A percentile compares a stretch with the other conserved stretches of the same genome.
These are phyloP conservation scores for Drechmeria coniospora DNA, from an alignment of 2,329 filamentous ascomycete genomes.

Conservation along the genomic window DNA sequence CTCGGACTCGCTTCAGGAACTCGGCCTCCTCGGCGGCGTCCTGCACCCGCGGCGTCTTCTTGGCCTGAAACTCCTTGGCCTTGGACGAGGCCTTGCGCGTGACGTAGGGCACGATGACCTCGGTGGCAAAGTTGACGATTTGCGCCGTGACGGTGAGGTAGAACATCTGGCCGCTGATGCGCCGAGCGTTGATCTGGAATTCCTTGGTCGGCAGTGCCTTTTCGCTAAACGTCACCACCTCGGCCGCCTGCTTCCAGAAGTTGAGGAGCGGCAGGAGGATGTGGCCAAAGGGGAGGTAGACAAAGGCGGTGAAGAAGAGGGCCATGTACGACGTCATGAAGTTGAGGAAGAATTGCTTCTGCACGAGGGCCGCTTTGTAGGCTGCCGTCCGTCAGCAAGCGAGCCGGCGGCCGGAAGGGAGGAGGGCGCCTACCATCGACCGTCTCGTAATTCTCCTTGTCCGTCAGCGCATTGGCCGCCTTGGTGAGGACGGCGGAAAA, in stretches of 20 bases:
- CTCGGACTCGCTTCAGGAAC: conserved; percentile 68
- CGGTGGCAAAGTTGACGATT: conserved; percentile 71
- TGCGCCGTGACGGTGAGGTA: conserved; percentile 94
- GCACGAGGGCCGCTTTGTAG: conserved; percentile 69
- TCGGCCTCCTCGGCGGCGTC: conserved; percentile 64
- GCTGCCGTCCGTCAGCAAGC: conserved; percentile 24
- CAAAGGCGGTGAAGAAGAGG: conserved; percentile 81
- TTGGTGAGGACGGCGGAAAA: conserved; percentile 60
- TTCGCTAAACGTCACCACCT: conserved; percentile 59
- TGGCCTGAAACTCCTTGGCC: conserved; percentile 58
- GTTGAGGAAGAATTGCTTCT: conserved; percentile 91
- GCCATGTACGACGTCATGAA: conserved; percentile 93
- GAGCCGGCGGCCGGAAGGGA: not conserved
- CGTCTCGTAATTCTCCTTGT: conserved; percentile 86
- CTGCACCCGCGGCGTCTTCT: conserved; percentile 32
- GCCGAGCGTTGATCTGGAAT: conserved; percentile 70
- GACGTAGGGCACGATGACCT: conserved; percentile 70
- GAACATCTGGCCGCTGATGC: conserved; percentile 81
- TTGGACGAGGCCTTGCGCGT: conserved; percentile 68
- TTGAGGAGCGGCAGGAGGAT: conserved; percentile 75
- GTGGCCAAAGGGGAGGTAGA: conserved; percentile 84
- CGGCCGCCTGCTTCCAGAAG: conserved; percentile 60
- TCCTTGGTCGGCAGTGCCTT: conserved; percentile 48
- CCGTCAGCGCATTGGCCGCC: conserved; percentile 62
- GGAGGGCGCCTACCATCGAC: conserved; percentile 38